A percentile compares a stretch with the other conserved stretches of the same genome.
Evolutionary conservation across 305 asterid genomes (phyloP).

Genomic region (Fraxinus xanthoxyloides): DNA sequence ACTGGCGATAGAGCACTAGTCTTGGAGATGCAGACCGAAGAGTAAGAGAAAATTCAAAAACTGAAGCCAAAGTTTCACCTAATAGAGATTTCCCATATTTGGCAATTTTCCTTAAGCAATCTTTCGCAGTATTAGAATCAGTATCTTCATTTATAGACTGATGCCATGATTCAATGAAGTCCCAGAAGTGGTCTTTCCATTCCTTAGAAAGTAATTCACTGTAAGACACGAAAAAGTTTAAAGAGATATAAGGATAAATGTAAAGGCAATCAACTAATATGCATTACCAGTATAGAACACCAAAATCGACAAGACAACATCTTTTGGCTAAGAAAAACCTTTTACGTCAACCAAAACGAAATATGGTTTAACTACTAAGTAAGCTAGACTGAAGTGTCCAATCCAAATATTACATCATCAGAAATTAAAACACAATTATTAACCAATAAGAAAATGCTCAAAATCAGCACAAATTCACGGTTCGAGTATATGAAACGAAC

Average conservation of each 20-base stretch:
- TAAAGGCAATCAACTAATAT: background rate
- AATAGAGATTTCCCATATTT: conserved; percentile 71
- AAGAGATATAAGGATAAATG: conserved; percentile 13
- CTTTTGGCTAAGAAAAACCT: background rate
- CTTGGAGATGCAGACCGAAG: conserved; percentile 98
- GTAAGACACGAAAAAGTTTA: conserved; percentile 29
- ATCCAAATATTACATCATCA: background rate
- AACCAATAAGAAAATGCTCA: background rate
- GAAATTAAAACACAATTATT: background rate
- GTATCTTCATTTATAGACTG: conserved; percentile 42
- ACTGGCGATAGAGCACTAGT: conserved; percentile 76
- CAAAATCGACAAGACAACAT: background rate
- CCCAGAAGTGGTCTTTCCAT: conserved; percentile 86
- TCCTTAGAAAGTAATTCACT: conserved; percentile 93
- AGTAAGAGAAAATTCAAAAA: conserved; percentile 89
- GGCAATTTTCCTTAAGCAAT: conserved; percentile 69
- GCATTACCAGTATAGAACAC: background rate
- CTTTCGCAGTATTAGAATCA: conserved; percentile 64
- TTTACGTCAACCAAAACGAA: background rate
- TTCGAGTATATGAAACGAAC: background rate
- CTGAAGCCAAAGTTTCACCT: conserved; percentile 65
- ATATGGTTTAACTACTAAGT: background rate
- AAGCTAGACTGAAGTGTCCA: background rate
- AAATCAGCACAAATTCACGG: background rate
- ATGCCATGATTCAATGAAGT: conserved; percentile 90